phyloP scores from a whole-genome alignment of 2,329 filamentous ascomycete species.

The Sporothrix brunneoviolacea region DNA sequence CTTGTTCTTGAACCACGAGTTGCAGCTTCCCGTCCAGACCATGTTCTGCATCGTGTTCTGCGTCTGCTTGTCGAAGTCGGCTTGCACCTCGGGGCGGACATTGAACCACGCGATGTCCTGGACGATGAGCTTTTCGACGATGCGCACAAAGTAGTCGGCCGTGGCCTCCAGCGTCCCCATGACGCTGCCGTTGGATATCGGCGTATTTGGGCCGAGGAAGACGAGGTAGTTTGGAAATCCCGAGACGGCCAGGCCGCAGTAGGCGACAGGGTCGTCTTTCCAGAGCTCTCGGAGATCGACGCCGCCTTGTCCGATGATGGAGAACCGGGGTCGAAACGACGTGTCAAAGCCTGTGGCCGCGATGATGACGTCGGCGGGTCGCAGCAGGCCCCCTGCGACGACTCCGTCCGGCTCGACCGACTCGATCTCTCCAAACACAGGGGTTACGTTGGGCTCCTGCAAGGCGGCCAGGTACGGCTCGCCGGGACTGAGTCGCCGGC shows the following conservation, averaged over 20 bases:
- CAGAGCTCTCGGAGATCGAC: not conserved
- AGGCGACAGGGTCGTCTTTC: not conserved
- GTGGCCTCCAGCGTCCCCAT: slow-evolving; percentile 23
- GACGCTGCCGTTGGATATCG: not conserved
- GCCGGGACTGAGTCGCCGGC: slow-evolving; percentile 42
- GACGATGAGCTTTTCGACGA: slow-evolving; percentile 21
- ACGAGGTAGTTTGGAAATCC: not conserved
- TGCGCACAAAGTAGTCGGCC: slow-evolving; percentile 23
- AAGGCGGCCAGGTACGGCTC: slow-evolving; percentile 40
- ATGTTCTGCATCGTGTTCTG: slow-evolving; percentile 35
- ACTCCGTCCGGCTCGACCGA: slow-evolving; percentile 41
- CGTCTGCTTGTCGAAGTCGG: slow-evolving; percentile 39
- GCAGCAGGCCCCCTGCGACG: slow-evolving; percentile 36
- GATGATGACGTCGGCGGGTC: slow-evolving; percentile 49
- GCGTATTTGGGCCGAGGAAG: slow-evolving; percentile 1
- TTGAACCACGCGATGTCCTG: slow-evolving; percentile 19
- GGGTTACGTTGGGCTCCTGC: slow-evolving; percentile 37
- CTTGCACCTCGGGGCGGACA: slow-evolving; percentile 28
- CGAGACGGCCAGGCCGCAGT: not conserved
- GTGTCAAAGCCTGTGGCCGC: slow-evolving; percentile 51
- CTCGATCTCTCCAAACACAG: slow-evolving; percentile 39
- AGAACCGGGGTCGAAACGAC: slow-evolving; percentile 45
- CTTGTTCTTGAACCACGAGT: slow-evolving; percentile 37
- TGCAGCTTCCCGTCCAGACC: slow-evolving; percentile 37
- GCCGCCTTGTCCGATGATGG: slow-evolving; percentile 34